These are phyloP conservation scores for Conticribra weissflogii DNA, from an alignment of 108 stramenopile species.

Conservation along the genomic window DNA sequence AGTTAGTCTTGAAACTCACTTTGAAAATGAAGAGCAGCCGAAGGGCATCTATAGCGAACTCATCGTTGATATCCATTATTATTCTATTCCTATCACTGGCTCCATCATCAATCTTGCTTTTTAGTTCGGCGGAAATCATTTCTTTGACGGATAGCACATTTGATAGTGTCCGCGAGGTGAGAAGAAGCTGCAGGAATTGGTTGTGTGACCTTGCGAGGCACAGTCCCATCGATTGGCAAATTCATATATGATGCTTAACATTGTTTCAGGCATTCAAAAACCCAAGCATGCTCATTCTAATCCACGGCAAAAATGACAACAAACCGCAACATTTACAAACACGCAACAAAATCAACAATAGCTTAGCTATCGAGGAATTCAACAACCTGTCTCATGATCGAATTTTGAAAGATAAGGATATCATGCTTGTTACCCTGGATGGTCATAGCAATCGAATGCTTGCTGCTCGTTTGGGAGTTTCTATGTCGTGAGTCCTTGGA, in stretches of 20 bases:
- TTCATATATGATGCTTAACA: too few species aligned
- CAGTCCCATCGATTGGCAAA: too few species aligned
- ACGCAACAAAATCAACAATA: not conserved
- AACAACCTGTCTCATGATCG: slow-evolving; percentile 3
- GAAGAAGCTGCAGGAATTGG: not conserved
- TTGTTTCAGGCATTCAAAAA: not conserved
- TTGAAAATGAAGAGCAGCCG: too few species aligned
- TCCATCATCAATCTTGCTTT: not conserved
- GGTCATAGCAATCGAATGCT: slow-evolving; percentile 9
- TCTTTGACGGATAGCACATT: slow-evolving; percentile 13
- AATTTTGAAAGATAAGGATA: slow-evolving; percentile 2
- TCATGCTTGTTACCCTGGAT: slow-evolving; percentile 12
- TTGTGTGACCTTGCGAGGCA: too few species aligned
- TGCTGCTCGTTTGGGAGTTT: slow-evolving; percentile 1
- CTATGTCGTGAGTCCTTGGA: not conserved
- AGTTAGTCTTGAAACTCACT: too few species aligned
- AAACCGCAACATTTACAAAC: not conserved
- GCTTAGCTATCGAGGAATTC: not conserved
- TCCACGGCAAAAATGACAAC: not conserved
- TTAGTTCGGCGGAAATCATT: not conserved
- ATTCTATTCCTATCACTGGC: not conserved
- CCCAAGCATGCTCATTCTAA: slow-evolving; percentile 11
- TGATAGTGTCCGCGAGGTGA: slow-evolving; percentile 8
- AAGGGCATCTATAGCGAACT: too few species aligned
- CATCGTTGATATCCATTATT: not conserved